Percentiles rank a stretch among this genome's conserved stretches.
Evolutionary conservation across 192 early-diverging fungal species (phyloP).

Genomic region (Coemansia sp.): DNA sequence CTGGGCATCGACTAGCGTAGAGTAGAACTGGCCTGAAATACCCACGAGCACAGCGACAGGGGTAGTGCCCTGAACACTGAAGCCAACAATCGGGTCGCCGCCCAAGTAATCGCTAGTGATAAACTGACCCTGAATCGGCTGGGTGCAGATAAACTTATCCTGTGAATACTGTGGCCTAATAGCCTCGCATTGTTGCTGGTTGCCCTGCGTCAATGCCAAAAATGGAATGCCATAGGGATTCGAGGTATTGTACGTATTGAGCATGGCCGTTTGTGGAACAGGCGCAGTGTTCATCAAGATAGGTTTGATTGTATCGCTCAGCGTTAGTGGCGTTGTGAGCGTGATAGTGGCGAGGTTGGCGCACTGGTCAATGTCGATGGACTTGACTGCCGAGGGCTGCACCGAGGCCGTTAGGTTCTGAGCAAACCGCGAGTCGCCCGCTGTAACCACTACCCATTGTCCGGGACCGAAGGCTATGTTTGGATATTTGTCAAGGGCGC

Average conservation of each 20-base stretch:
- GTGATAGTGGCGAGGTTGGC: constrained; percentile 38
- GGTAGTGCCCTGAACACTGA: constrained; percentile 14
- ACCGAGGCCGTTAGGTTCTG: constrained; percentile 2
- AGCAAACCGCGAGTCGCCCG: constrained; percentile 25
- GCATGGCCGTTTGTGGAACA: not conserved
- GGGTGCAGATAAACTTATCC: constrained; percentile 28
- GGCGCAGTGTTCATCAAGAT: constrained; percentile 26
- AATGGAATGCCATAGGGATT: constrained; percentile 20
- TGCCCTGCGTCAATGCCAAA: constrained; percentile 25
- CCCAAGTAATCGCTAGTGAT: constrained; percentile 35
- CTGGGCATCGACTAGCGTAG: constrained; percentile 19
- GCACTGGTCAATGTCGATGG: constrained; percentile 29
- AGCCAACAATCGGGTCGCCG: constrained; percentile 48
- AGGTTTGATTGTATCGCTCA: constrained; percentile 18
- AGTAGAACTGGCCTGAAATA: constrained; percentile 41
- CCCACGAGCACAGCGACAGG: constrained; percentile 37
- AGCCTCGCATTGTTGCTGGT: constrained; percentile 15
- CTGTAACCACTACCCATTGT: constrained; percentile 31
- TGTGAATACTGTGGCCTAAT: constrained; percentile 16
- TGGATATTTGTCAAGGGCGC: constrained; percentile 26
- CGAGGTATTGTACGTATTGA: constrained; percentile 30
- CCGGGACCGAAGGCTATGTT: constrained; percentile 24
- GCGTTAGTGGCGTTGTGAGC: constrained; percentile 13
- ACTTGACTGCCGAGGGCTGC: constrained; percentile 11
- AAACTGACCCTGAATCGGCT: constrained; percentile 34